phyloP scores from a whole-genome alignment of 768 basidiomycete species.

The Mrakia frigida region DNA sequence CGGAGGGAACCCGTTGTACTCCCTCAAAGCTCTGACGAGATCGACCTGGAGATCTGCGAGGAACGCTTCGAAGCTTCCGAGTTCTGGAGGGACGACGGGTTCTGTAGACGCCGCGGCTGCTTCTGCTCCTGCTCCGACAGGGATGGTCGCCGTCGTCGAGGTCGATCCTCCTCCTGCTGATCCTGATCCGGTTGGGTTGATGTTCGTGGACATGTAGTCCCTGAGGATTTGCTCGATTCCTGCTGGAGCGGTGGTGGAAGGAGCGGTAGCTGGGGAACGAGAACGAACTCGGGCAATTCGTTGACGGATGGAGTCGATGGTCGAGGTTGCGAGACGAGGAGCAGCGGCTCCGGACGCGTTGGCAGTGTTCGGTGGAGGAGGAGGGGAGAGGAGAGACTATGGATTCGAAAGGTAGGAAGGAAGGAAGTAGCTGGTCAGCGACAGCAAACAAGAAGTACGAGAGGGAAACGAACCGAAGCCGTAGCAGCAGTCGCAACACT shows the following conservation, averaged over 20 bases:
- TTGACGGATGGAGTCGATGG: slow-evolving; percentile 12
- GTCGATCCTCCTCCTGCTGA: background rate
- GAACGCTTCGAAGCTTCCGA: slow-evolving; percentile 27
- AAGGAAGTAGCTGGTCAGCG: background rate
- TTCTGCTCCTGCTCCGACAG: background rate
- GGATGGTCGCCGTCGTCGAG: background rate
- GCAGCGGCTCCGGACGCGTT: background rate
- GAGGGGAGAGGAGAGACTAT: background rate
- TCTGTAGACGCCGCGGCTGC: background rate
- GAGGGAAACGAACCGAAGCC: background rate
- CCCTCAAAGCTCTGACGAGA: slow-evolving; percentile 23
- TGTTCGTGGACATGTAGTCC: slow-evolving; percentile 10
- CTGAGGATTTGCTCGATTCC: slow-evolving; percentile 19
- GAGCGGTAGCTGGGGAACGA: background rate
- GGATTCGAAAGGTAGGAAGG: no score
- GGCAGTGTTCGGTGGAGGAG: background rate
- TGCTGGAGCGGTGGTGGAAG: background rate
- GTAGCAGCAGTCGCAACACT: slow-evolving; percentile 29
- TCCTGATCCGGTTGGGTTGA: background rate
- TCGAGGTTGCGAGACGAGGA: background rate
- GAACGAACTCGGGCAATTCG: background rate
- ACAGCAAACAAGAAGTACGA: background rate
- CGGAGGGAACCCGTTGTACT: slow-evolving; percentile 24
- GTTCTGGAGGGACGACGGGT: background rate
- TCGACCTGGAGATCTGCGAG: slow-evolving; percentile 18